Percentiles rank a stretch among this genome's conserved stretches.
Evolutionary conservation across 768 basidiomycete genomes (phyloP).

Genomic region (Rhodotorula diobovata): DNA sequence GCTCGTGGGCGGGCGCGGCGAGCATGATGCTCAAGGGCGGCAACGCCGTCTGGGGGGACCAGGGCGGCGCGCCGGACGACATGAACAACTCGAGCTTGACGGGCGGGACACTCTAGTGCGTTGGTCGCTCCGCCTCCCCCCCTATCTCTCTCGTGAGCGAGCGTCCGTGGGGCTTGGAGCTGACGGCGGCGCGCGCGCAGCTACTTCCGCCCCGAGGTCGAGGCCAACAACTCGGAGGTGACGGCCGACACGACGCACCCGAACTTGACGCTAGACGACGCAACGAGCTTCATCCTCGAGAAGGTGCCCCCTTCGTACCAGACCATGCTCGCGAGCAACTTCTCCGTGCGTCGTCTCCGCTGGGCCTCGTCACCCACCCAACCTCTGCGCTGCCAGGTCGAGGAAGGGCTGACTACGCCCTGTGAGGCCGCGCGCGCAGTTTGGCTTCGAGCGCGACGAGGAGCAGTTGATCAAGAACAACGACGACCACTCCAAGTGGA

Average conservation of each 20-base stretch:
- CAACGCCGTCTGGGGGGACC: slow-evolving; percentile 74
- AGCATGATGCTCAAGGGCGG: slow-evolving; percentile 54
- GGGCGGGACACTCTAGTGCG: slow-evolving; percentile 33
- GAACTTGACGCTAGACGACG: slow-evolving; percentile 76
- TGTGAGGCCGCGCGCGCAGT: slow-evolving; percentile 43
- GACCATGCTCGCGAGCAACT: slow-evolving; percentile 52
- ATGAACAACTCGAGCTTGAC: slow-evolving; percentile 47
- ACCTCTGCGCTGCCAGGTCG: background rate
- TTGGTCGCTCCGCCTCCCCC: background rate
- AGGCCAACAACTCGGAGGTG: slow-evolving; percentile 31
- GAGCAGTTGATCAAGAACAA: slow-evolving; percentile 62
- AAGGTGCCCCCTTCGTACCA: slow-evolving; percentile 80
- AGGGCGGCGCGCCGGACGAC: slow-evolving; percentile 77
- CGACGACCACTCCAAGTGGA: slow-evolving; percentile 76
- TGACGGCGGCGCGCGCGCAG: background rate
- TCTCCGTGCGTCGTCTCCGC: background rate
- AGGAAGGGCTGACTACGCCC: background rate
- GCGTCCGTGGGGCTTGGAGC: too few relatives aligned
- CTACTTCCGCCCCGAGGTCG: slow-evolving; percentile 32
- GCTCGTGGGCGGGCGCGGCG: slow-evolving; percentile 90
- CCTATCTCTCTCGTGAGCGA: too few relatives aligned
- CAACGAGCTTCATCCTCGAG: slow-evolving; percentile 70
- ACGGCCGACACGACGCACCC: slow-evolving; percentile 39
- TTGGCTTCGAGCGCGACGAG: slow-evolving; percentile 76
- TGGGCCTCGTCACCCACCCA: background rate